Evolutionary conservation across 2,329 filamentous ascomycete genomes (phyloP).

Genomic region (Alternaria panax): DNA sequence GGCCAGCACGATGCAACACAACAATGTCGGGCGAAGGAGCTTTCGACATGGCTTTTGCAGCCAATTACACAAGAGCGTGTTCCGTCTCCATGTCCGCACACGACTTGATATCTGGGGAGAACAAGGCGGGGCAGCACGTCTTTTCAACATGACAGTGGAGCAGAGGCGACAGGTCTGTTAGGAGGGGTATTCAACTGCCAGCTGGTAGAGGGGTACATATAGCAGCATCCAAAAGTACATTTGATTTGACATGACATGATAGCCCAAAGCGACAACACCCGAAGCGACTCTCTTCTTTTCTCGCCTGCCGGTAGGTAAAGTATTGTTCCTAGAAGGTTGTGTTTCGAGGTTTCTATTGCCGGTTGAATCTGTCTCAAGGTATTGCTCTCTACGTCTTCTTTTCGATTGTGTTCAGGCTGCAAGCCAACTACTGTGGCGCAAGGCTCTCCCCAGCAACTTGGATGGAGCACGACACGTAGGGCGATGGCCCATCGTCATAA

Average conservation of each 20-base stretch:
- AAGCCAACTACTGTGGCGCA: background rate
- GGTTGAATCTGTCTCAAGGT: background rate
- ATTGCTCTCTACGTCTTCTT: background rate
- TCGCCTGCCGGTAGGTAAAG: constrained; percentile 4
- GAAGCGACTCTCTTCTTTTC: constrained; percentile 8
- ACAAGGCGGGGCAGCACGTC: constrained; percentile 6
- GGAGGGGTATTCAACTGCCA: constrained; percentile 20
- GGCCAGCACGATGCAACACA: background rate
- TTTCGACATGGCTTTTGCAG: background rate
- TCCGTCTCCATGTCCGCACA: background rate
- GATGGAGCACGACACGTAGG: background rate
- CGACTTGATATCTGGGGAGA: background rate
- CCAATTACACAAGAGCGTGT: background rate
- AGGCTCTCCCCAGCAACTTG: background rate
- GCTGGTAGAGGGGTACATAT: constrained; percentile 7
- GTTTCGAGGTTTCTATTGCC: background rate
- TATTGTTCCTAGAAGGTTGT: background rate
- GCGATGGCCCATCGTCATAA: background rate
- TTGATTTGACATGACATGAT: constrained; percentile 17
- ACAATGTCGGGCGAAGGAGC: background rate
- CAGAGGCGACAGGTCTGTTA: constrained; percentile 5
- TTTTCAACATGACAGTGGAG: constrained; percentile 17
- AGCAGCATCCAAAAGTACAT: constrained; percentile 17
- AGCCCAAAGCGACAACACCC: constrained; percentile 30
- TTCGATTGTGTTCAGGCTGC: background rate